Conservation (phyloP, 331 rosid species). For the Erythrophleum ivorense region DNA sequence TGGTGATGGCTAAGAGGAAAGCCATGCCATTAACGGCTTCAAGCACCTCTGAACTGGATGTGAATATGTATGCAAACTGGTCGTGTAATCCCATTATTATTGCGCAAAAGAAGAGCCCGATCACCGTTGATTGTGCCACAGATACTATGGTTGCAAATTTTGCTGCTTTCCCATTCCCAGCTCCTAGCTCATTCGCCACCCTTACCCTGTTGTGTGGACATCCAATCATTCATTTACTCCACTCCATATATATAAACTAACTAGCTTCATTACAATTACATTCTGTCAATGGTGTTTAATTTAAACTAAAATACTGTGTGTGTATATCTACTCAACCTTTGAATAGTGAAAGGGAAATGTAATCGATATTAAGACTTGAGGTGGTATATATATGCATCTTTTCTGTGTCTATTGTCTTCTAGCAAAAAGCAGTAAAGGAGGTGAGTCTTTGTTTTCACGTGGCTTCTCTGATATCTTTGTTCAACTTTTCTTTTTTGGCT, state of each 20-base stretch:
- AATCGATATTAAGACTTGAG: no score
- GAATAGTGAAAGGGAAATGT: background rate
- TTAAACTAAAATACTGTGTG: background rate
- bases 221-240: background rate
- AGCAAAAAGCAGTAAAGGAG: no score
- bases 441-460: no score
- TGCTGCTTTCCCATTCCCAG: slow-evolving; percentile 73
- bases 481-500: no score
- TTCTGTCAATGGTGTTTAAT: no score
- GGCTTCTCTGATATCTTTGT: no score
- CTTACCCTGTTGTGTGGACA: slow-evolving; percentile 54
- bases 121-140: slow-evolving; percentile 57
- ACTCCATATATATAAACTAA: background rate
- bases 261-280: background rate
- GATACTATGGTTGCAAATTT: slow-evolving; percentile 70
- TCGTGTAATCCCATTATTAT: slow-evolving; percentile 50
- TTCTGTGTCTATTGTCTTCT: no score
- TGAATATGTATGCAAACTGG: slow-evolving; percentile 62
- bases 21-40: slow-evolving; percentile 56
- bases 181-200: slow-evolving; percentile 82
- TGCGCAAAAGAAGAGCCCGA: slow-evolving; percentile 54
- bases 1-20: slow-evolving; percentile 45
- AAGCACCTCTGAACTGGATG: slow-evolving; percentile 53
- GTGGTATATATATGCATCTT: no score
- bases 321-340: background rate